Evolutionary conservation across 2,329 filamentous ascomycete genomes (phyloP).

Genomic region (Rhinocladiella similis): DNA sequence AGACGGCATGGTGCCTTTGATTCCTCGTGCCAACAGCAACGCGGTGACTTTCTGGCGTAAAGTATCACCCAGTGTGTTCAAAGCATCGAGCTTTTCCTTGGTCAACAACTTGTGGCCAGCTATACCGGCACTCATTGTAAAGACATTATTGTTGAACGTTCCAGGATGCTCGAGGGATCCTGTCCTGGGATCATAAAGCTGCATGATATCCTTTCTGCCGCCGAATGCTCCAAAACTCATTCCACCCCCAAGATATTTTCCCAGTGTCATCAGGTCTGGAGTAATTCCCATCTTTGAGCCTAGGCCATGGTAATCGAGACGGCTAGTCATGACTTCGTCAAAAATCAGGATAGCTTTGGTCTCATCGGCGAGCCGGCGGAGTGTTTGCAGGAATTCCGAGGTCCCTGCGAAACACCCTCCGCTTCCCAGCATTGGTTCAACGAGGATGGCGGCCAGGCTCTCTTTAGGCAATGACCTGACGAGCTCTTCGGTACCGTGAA

Average conservation of each 20-base stretch:
- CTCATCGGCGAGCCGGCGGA: slow-evolving; percentile 51
- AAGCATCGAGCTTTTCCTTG: slow-evolving; percentile 19
- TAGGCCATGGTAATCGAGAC: slow-evolving; percentile 55
- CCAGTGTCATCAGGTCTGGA: slow-evolving; percentile 64
- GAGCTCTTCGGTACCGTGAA: slow-evolving; percentile 45
- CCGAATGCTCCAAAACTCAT: slow-evolving; percentile 68
- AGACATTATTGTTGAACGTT: slow-evolving; percentile 68
- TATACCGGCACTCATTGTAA: slow-evolving; percentile 60
- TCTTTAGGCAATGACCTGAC: slow-evolving; percentile 40
- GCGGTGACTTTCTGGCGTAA: slow-evolving; percentile 27
- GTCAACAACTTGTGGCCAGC: slow-evolving; percentile 35
- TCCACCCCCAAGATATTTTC: slow-evolving; percentile 68
- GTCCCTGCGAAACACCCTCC: slow-evolving; percentile 58
- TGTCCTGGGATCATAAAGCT: slow-evolving; percentile 52
- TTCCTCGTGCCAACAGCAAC: slow-evolving; percentile 17
- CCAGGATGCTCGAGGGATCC: slow-evolving; percentile 56
- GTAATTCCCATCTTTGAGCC: slow-evolving; percentile 40
- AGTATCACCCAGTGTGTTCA: slow-evolving; percentile 33
- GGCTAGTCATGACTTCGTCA: slow-evolving; percentile 71
- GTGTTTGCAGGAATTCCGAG: slow-evolving; percentile 51
- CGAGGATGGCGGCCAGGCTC: slow-evolving; percentile 61
- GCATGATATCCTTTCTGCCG: slow-evolving; percentile 60
- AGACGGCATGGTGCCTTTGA: slow-evolving; percentile 6
- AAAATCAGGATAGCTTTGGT: slow-evolving; percentile 62
- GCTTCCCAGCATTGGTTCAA: slow-evolving; percentile 67